Conservation (phyloP, 805 yeast species). For the Candida nemodendra region DNA sequence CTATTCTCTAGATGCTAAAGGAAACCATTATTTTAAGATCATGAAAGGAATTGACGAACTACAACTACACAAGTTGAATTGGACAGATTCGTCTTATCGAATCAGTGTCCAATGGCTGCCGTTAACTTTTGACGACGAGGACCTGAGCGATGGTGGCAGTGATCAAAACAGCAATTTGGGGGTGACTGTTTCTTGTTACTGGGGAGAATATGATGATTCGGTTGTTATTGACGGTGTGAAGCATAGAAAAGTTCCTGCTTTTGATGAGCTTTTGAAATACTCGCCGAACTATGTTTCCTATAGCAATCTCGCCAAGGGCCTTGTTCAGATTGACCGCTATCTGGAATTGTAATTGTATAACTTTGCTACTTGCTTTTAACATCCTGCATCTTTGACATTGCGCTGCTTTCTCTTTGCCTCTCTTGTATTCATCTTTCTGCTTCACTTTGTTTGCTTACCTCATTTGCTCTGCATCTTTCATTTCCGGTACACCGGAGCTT, state of each 20-base stretch:
- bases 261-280: slow-evolving; percentile 64
- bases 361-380: not conserved
- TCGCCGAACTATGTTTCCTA: slow-evolving; percentile 64
- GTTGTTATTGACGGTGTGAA: slow-evolving; percentile 38
- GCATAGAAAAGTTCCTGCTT: slow-evolving; percentile 58
- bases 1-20: slow-evolving; percentile 36
- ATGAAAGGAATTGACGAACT: slow-evolving; percentile 63
- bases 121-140: slow-evolving; percentile 44
- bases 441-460: too few relatives aligned
- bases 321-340: slow-evolving; percentile 49
- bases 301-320: slow-evolving; percentile 65
- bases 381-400: too few relatives aligned
- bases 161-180: slow-evolving; percentile 38
- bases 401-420: too few relatives aligned
- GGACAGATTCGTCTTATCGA: slow-evolving; percentile 53
- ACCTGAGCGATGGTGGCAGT: slow-evolving; percentile 2
- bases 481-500: too few relatives aligned
- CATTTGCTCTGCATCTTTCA: too few relatives aligned
- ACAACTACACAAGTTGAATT: slow-evolving; percentile 62
- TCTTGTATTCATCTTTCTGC: too few relatives aligned
- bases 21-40: slow-evolving; percentile 46
- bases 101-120: slow-evolving; percentile 80
- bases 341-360: slow-evolving; percentile 18
- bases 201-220: slow-evolving; percentile 68
- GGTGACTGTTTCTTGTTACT: slow-evolving; percentile 63